Evolutionary conservation across 352 stramenopile species (phyloP), one percentile per base, ranked within the genome.

Genomic region (Peronospora destructor): DNA sequence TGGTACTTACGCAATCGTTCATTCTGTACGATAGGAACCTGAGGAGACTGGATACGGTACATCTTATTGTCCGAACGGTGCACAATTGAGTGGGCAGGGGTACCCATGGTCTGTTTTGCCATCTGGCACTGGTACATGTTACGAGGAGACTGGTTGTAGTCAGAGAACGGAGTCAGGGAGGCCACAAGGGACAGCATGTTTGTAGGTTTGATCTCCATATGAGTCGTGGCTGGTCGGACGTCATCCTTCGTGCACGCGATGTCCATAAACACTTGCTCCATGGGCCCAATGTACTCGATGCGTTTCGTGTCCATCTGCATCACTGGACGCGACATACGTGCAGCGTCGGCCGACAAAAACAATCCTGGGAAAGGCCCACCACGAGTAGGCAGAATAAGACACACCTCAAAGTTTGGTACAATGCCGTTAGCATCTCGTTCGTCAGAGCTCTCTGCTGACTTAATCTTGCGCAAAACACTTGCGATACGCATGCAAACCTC

Each of bases 51-150:
- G 38, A 99, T 96, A 48, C 95, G 91, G 73, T 99, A 99, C 71
- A 99, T 85, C 60, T 99, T 99, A 78, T 98, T 99, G 68, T 99
- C 97, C 8, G 93, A 80, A 50, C 97, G 86, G 64, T 98, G 89
- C 4, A 87, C 79, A 46, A 98, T 85, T 45, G 94, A 98, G 66
- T 99, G 96, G n/a, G 84, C 86, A 13, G 96, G 95, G 17, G 96
- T 99, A 32, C 97, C 97, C 97, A 99, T 99, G 2, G 97, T 99
- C 69, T 99, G 97, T 76, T 99, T 99, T 32, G 95, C 97, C 97
- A 99, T 99, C 75, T 99, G 96, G 61, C 97, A 99, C 84, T 99
- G 96, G 68, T 98, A 99, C 97, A 99, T 99, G 74, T 99, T 99
- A 68, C 97, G 79, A 32, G 97, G 97, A 21, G 84, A 98, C 78